These are phyloP conservation scores for Diddensiella transvaalensis DNA, from an alignment of 805 yeast species.

Conservation along the genomic window DNA sequence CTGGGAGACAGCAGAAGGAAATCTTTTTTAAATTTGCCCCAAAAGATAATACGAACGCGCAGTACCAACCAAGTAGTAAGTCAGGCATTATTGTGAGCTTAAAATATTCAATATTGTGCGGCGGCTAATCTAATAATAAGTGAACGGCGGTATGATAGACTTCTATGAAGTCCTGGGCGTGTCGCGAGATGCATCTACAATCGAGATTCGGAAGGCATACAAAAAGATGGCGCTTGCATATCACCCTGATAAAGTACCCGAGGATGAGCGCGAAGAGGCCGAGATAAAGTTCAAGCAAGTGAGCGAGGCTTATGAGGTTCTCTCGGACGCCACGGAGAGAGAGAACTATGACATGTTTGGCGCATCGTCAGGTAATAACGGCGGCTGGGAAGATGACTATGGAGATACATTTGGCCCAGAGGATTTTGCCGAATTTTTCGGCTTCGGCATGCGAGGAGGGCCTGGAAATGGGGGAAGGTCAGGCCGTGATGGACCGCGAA, in stretches of 20 bases:
- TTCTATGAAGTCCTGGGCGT: conserved; percentile 70
- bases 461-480: conserved; percentile 18
- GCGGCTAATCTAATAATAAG: too few species aligned
- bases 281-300: conserved; percentile 81
- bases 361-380: conserved; percentile 24
- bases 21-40: too few species aligned
- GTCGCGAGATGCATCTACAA: conserved; percentile 55
- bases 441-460: conserved; percentile 7
- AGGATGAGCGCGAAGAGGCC: conserved; percentile 61
- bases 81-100: too few species aligned
- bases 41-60: too few species aligned
- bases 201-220: conserved; percentile 81
- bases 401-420: conserved; percentile 56
- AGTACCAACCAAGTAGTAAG: too few species aligned
- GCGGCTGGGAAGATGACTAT: conserved; percentile 35
- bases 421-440: conserved; percentile 71
- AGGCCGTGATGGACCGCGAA: too few species aligned
- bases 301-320: conserved; percentile 77
- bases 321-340: conserved; percentile 55
- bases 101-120: too few species aligned
- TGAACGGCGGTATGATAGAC: conserved; percentile 20
- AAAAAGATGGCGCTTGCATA: conserved; percentile 74
- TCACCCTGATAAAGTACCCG: conserved; percentile 87
- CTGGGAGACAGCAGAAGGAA: too few species aligned
- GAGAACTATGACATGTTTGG: conserved; percentile 37